These are phyloP conservation scores for Brettanomyces naardenensis DNA, from an alignment of 805 yeast genomes.

Conservation along the genomic window DNA sequence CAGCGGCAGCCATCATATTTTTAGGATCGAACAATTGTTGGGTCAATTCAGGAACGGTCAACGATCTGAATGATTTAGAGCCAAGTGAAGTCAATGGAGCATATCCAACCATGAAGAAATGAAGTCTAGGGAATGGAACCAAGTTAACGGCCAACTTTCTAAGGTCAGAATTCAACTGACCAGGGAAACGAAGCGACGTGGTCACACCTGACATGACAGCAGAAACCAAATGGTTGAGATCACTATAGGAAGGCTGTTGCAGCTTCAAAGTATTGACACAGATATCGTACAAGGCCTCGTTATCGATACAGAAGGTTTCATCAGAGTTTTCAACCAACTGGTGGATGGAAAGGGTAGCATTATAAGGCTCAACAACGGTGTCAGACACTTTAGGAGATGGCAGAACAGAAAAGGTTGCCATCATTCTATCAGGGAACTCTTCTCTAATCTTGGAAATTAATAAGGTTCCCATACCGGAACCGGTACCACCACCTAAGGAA, in stretches of 20 bases:
- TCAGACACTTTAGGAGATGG: conserved; percentile 90
- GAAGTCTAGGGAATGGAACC: conserved; percentile 93
- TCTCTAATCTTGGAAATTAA: conserved; percentile 80
- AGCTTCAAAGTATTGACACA: conserved; percentile 81
- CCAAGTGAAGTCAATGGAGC: conserved; percentile 84
- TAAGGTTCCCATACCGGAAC: conserved; percentile 93
- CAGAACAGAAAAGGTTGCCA: conserved; percentile 89
- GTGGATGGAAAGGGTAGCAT: conserved; percentile 84
- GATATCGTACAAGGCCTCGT: conserved; percentile 86
- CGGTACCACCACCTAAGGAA: conserved; percentile 88
- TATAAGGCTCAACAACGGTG: conserved; percentile 93
- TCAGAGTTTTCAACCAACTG: conserved; percentile 87
- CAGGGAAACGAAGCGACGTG: conserved; percentile 89
- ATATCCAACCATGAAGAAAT: conserved; percentile 91
- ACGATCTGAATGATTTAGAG: conserved; percentile 73
- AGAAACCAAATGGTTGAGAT: conserved; percentile 76
- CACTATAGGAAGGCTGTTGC: conserved; percentile 68
- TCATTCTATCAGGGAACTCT: conserved; percentile 92
- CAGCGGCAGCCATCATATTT: conserved; percentile 94
- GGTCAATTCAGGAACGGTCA: conserved; percentile 84
- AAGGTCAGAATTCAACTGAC: conserved; percentile 87
- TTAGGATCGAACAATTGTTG: conserved; percentile 89
- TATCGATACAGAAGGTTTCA: conserved; percentile 92
- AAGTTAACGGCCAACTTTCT: conserved; percentile 90
- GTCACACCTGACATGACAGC: conserved; percentile 95